Evolutionary conservation across 495 filamentous ascomycete species (phyloP).

Genomic region (Trichoderma reesei): DNA sequence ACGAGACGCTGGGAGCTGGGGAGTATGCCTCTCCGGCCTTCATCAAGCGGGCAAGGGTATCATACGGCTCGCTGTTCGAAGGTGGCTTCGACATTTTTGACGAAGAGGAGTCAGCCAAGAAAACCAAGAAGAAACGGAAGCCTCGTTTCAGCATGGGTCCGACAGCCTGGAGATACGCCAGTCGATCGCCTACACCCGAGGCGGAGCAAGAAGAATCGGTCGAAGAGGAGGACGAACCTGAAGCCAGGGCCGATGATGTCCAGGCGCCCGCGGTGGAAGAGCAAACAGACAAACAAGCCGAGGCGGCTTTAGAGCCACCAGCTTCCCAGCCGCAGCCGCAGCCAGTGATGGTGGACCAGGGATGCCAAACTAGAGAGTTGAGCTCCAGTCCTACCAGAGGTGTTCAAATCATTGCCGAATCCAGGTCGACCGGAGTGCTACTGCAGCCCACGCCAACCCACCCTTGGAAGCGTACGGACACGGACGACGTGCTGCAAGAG

Average conservation of each 20-base stretch:
- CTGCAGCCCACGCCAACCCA: not conserved
- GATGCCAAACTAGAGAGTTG: slow-evolving; percentile 29
- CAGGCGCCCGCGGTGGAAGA: slow-evolving; percentile 1
- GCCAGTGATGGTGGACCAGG: slow-evolving; percentile 35
- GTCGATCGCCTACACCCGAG: slow-evolving; percentile 55
- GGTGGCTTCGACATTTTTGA: slow-evolving; percentile 56
- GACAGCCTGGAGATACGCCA: slow-evolving; percentile 59
- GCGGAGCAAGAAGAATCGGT: slow-evolving; percentile 24
- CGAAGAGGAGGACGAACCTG: not conserved
- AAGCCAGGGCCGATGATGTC: slow-evolving; percentile 15
- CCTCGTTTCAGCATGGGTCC: slow-evolving; percentile 58
- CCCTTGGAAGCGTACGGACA: not conserved
- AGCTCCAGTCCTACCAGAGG: not conserved
- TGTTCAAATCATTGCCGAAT: slow-evolving; percentile 4
- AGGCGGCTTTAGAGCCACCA: not conserved
- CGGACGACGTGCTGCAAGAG: not conserved
- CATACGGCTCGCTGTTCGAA: slow-evolving; percentile 49
- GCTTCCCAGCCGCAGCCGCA: slow-evolving; percentile 8
- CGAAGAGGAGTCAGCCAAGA: slow-evolving; percentile 57
- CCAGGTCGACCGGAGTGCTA: not conserved
- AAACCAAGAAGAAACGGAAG: slow-evolving; percentile 50
- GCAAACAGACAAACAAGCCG: not conserved
- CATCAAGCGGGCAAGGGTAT: slow-evolving; percentile 51
- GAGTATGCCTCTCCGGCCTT: slow-evolving; percentile 72
- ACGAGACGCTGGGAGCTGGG: slow-evolving; percentile 12